Evolutionary conservation across 805 yeast species (phyloP).

Genomic region (Metschnikowia proteae): DNA sequence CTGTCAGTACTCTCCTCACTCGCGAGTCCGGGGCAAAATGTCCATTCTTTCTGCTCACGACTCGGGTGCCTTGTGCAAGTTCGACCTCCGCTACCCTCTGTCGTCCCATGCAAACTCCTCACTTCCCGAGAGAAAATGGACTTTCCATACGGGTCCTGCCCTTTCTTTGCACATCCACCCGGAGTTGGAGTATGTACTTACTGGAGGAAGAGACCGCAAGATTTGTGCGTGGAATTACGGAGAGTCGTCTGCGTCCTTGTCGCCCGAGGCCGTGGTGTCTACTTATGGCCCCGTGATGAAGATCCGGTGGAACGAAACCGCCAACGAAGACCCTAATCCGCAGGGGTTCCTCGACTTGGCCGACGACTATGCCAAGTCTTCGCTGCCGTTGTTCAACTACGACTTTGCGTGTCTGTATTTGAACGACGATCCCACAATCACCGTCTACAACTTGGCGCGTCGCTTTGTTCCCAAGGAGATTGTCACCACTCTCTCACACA

Average conservation of each 20-base stretch:
- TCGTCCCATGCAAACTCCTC: constrained; percentile 22
- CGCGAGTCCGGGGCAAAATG: constrained; percentile 37
- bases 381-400: constrained; percentile 44
- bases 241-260: constrained; percentile 21
- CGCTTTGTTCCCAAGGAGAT: constrained; percentile 74
- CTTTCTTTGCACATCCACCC: constrained; percentile 88
- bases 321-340: constrained; percentile 30
- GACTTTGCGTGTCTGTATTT: constrained; percentile 72
- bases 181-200: constrained; percentile 68
- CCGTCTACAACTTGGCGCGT: constrained; percentile 66
- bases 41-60: constrained; percentile 78
- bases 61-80: constrained; percentile 79
- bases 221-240: constrained; percentile 67
- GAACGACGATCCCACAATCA: constrained; percentile 67
- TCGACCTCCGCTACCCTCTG: constrained; percentile 61
- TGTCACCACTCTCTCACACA: constrained; percentile 45
- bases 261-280: constrained; percentile 68
- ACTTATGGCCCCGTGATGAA: constrained; percentile 78
- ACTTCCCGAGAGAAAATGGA: constrained; percentile 67
- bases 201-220: constrained; percentile 91
- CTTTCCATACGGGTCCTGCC: constrained; percentile 92
- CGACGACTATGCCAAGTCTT: constrained; percentile 19
- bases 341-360: constrained; percentile 8
- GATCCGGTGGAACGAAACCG: constrained; percentile 55
- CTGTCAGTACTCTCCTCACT: constrained; percentile 51